Evolutionary conservation across 495 filamentous ascomycete species (phyloP), one percentile per base, ranked within the genome.

Genomic region (Antarctomyces pellizariae): DNA sequence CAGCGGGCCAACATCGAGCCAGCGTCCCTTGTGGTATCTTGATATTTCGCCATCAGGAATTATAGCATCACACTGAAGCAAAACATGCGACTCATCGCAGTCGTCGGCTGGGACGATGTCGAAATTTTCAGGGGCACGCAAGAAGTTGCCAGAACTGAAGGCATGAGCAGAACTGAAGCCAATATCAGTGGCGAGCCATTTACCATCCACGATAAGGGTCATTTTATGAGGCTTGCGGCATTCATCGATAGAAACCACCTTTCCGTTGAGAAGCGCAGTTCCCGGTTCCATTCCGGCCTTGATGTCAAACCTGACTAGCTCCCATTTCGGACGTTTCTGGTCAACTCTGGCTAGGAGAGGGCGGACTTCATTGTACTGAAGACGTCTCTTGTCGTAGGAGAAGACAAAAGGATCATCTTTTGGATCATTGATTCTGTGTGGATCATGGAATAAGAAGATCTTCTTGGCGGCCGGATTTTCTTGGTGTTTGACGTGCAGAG

Each of bases 361-460:
- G 12, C 74, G 57, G 22, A 49, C 33, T 26, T 69, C 59, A 18
- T 71, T 62, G 8, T 54, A 52, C 9, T 64, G 48, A 3, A 66
- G 46, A 4, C 59, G 51, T 1, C 50, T 36, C 24, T 53, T 57
- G 5, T 64, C 49, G 4, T 53, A 28, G 1, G 71, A 57, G 37
- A 83, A 76, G 9, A 79, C 64, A 37, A 67, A 83, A 1, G 39
- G 38, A 42, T 84, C 75, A 2, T 59, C 23, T 0, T 47, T 35
- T 0, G 54, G 40, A 10, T 46, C 29, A 2, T 57, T 55, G 7
- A 54, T 45, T 19, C 50, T 55, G 2, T 48, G 44, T 0, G 61
- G 59, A 20, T 84, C 73, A 23, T 74, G 49, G 44, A 78, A 79
- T 11, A 83, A 46, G 33, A 60, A 83, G 3, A 74, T 16, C 0